Base-by-base conservation (phyloP, 257 asterid species). In the Henckelia pumila region DNA sequence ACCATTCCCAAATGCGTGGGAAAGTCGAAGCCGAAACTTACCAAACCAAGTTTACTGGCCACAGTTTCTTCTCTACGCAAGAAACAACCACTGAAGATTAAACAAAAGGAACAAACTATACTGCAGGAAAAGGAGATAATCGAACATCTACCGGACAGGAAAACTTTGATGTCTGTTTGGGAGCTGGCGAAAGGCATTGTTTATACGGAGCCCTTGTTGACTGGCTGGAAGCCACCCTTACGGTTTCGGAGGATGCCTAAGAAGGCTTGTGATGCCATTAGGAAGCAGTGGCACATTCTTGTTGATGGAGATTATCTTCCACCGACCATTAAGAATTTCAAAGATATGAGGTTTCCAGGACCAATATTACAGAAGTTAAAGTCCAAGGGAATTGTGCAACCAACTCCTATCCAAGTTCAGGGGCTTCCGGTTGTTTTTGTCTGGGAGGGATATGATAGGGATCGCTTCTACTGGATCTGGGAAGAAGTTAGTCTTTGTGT, bases 391-490 rank as follows among this genome's bases (percentile, higher is more conserved):
- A 88, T 91, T n/a, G 88, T 88, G 67, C 95, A 86, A 76, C 95
- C 97, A 0, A 91, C 95, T 1, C 97, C 97, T 3, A 88, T 91
- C 76, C 97, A 91, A 76, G 96, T 88, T 53, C 97, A 91, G 80
- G 95, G 97, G 49, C 74, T 91, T 63, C 97, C 97, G 0, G 95
- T n/a, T n/a, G n/a, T n/a, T n/a, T n/a, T n/a, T n/a, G n/a, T n/a
- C n/a, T n/a, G n/a, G n/a, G n/a, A n/a, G n/a, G n/a, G n/a, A n/a
- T n/a, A n/a, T n/a, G n/a, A n/a, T n/a, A n/a, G n/a, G n/a, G n/a
- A n/a, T n/a, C n/a, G n/a, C n/a, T n/a, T n/a, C n/a, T n/a, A n/a
- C n/a, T n/a, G n/a, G n/a, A n/a, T n/a, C n/a, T n/a, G n/a, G n/a
- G n/a, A n/a, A n/a, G n/a, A n/a, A n/a, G n/a, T n/a, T n/a, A n/a